phyloP scores from a whole-genome alignment of 2,329 filamentous ascomycete genomes.

The Passalora sequoiae region DNA sequence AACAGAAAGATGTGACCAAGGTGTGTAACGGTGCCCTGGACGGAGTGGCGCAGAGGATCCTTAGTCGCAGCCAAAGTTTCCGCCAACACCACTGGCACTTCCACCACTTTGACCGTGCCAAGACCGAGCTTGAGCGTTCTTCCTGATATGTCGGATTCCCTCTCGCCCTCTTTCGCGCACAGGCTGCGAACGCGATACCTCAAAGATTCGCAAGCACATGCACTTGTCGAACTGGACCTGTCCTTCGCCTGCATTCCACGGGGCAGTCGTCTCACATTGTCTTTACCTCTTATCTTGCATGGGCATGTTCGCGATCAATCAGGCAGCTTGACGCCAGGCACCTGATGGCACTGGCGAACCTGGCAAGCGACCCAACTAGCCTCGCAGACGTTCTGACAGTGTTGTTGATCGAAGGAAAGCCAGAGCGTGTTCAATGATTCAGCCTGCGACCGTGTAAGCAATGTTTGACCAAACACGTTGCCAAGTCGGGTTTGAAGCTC shows the following conservation, averaged over 20 bases:
- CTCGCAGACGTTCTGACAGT: conserved; percentile 1
- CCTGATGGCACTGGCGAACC: not conserved
- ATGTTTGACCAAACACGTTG: not conserved
- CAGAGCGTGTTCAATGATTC: not conserved
- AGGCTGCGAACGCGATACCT: too few species aligned
- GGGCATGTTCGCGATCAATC: too few species aligned
- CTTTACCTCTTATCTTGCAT: too few species aligned
- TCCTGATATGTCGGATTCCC: too few species aligned
- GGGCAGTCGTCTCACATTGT: too few species aligned
- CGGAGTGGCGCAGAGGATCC: conserved; percentile 1
- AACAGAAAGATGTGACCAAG: not conserved
- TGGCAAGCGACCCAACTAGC: not conserved
- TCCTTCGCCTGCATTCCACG: too few species aligned
- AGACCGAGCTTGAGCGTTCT: not conserved
- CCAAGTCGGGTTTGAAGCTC: too few species aligned
- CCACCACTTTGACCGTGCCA: not conserved
- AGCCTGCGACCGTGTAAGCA: not conserved
- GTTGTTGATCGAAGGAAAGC: not conserved
- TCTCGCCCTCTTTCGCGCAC: too few species aligned
- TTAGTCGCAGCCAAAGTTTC: conserved; percentile 2
- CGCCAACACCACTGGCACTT: too few species aligned
- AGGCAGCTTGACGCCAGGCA: not conserved
- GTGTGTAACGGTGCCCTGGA: not conserved
- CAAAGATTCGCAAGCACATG: not conserved
- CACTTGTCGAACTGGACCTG: too few species aligned